phyloP scores from a whole-genome alignment of 2,329 filamentous ascomycete genomes.

The Trichoderma sp. region DNA sequence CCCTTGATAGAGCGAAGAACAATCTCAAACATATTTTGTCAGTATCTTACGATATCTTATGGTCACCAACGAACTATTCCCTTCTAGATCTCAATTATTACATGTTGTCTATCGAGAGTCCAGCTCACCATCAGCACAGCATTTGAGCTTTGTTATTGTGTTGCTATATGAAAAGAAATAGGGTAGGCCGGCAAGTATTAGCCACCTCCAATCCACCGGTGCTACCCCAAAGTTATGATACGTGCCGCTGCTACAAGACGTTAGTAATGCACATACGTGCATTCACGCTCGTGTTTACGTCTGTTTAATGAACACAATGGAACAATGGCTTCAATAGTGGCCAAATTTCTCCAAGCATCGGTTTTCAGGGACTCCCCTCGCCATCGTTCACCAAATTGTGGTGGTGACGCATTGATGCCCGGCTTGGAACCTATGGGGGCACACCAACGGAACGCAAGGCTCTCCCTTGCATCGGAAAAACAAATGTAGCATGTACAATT shows the following conservation, averaged over 20 bases:
- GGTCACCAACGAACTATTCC: too few relatives aligned
- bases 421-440: background rate
- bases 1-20: background rate
- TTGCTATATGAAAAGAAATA: background rate
- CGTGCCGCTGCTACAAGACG: background rate
- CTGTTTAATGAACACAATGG: background rate
- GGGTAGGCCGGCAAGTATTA: background rate
- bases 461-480: conserved; percentile 10
- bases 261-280: background rate
- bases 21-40: background rate
- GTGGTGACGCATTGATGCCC: background rate
- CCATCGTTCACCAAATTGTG: background rate
- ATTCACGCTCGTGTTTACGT: background rate
- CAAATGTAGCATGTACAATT: background rate
- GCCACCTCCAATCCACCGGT: background rate
- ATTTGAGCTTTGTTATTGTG: background rate
- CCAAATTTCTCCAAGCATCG: background rate
- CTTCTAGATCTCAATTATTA: background rate
- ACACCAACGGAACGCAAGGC: background rate
- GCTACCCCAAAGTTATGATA: too few relatives aligned
- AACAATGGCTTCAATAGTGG: too few relatives aligned
- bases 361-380: background rate
- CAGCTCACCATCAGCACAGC: too few relatives aligned
- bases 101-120: background rate
- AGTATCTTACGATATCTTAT: background rate